Percentiles rank a stretch among this genome's conserved stretches.
Conservation (phyloP, 768 basidiomycete genomes). For the Sarcodon aspratus region DNA sequence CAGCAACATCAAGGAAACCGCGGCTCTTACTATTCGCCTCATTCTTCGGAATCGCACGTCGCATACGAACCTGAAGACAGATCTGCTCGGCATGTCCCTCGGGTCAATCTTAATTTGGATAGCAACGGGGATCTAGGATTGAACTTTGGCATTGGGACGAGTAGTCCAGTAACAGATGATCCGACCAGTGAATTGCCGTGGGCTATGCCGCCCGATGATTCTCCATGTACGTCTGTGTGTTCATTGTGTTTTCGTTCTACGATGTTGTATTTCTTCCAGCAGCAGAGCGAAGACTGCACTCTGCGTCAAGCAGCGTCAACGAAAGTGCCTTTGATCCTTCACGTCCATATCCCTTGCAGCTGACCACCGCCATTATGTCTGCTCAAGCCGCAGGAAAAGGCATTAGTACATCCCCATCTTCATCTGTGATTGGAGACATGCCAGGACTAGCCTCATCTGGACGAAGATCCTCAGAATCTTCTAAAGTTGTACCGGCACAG, state of each 20-base stretch:
- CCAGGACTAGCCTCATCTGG: slow-evolving; percentile 8
- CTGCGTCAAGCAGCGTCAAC: slow-evolving; percentile 21
- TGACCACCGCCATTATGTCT: slow-evolving; percentile 36
- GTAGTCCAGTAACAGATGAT: slow-evolving; percentile 29
- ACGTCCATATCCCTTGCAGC: slow-evolving; percentile 42
- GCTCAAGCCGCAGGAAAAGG: slow-evolving; percentile 4
- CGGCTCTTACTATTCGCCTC: slow-evolving; percentile 1
- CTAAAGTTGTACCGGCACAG: slow-evolving; percentile 44
- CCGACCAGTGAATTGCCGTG: slow-evolving; percentile 11
- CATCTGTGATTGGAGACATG: slow-evolving; percentile 27
- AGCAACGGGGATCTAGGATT: slow-evolving; percentile 17
- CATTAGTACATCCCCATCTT: slow-evolving; percentile 19
- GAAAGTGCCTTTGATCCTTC: slow-evolving; percentile 15
- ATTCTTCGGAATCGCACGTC: slow-evolving; percentile 9
- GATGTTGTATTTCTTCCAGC: background rate
- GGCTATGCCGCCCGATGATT: slow-evolving; percentile 1
- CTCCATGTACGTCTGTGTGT: background rate
- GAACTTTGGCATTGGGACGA: slow-evolving; percentile 44
- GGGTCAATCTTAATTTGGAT: background rate
- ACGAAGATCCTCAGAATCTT: slow-evolving; percentile 62
- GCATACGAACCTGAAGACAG: slow-evolving; percentile 13
- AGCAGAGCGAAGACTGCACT: slow-evolving; percentile 3
- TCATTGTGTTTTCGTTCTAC: background rate
- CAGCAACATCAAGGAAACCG: slow-evolving; percentile 22
- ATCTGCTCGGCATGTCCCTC: background rate